phyloP scores from a whole-genome alignment of 306 rosid species.

The Crotalaria pallida region DNA sequence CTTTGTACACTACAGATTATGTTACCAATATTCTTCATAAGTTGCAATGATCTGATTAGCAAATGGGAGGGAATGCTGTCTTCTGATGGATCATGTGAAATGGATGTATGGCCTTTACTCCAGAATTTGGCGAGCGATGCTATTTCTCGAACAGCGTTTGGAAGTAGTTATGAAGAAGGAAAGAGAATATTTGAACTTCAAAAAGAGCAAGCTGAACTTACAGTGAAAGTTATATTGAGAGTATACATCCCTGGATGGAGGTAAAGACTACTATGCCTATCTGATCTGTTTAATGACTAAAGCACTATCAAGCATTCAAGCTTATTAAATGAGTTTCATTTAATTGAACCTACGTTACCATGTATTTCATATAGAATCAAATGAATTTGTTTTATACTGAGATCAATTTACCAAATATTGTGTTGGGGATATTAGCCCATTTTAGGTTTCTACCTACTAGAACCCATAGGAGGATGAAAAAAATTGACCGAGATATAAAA shows the following conservation, averaged over 20 bases:
- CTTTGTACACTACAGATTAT: slow-evolving; percentile 1
- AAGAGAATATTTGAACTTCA: slow-evolving; percentile 35
- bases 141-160: slow-evolving; percentile 41
- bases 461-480: neutral
- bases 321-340: neutral
- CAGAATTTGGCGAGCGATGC: slow-evolving; percentile 24
- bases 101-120: slow-evolving; percentile 37
- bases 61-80: slow-evolving; percentile 32
- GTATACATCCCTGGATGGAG: slow-evolving; percentile 52
- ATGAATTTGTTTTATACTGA: neutral
- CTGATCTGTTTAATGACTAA: neutral
- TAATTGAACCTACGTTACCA: neutral
- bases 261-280: slow-evolving; percentile 13
- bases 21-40: slow-evolving; percentile 15
- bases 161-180: slow-evolving; percentile 48
- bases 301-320: no score
- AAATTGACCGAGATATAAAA: neutral
- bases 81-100: slow-evolving; percentile 24
- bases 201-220: slow-evolving; percentile 16
- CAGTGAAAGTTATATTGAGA: neutral
- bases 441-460: neutral
- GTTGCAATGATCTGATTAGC: slow-evolving; percentile 23
- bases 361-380: neutral
- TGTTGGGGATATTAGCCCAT: neutral
- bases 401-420: neutral